Evolutionary conservation across 257 asterid genomes (phyloP).

Genomic region (Solanum chiquidenum): DNA sequence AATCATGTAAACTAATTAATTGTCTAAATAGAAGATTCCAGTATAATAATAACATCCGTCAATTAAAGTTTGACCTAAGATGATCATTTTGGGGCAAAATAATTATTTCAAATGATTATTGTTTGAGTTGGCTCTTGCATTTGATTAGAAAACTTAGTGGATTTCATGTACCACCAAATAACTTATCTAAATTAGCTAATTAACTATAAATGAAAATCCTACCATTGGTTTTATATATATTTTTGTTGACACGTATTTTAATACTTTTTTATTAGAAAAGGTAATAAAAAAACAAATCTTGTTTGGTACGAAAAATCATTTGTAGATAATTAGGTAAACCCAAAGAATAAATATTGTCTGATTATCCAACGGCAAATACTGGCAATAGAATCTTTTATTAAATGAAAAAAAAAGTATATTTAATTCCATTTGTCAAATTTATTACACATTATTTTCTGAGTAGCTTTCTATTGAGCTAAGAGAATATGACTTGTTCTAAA

Average conservation of each 20-base stretch:
- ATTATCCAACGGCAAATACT: conserved; percentile 8
- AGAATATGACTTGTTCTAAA: neutral
- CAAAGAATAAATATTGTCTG: conserved; percentile 15
- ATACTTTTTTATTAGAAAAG: neutral
- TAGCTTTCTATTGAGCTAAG: neutral
- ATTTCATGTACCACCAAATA: neutral
- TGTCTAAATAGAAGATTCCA: no score
- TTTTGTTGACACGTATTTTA: neutral
- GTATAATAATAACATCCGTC: neutral
- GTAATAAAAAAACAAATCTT: neutral
- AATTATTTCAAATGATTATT: neutral
- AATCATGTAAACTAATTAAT: neutral
- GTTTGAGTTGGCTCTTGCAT: neutral
- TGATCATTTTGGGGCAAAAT: neutral
- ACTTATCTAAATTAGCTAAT: neutral
- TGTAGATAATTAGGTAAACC: neutral
- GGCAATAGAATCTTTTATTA: conserved; percentile 19
- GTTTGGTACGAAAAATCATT: neutral
- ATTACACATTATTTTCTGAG: neutral
- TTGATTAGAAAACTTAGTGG: neutral
- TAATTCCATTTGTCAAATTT: neutral
- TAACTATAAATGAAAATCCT: neutral
- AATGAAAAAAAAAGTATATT: neutral
- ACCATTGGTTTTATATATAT: neutral
- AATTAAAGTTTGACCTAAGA: neutral